Evolutionary conservation across 169 alveolate species (phyloP).

Genomic region (Besnoitia besnoiti): DNA sequence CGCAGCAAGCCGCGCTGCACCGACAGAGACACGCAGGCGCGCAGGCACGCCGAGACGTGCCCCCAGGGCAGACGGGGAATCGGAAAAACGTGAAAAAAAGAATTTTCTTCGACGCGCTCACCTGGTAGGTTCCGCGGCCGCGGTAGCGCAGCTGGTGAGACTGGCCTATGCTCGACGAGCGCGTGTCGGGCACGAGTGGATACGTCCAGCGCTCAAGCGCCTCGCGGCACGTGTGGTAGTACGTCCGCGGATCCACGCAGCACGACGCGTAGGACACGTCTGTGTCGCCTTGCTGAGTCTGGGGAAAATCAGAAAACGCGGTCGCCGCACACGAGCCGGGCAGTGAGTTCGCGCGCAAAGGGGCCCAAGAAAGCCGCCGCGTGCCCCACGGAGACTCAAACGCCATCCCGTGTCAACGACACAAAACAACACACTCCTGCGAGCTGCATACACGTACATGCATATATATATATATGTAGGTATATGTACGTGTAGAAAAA

Average conservation of each 20-base stretch:
- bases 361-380: not conserved
- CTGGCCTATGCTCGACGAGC: not conserved
- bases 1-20: too few relatives aligned
- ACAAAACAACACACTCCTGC: not conserved
- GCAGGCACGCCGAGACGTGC: too few relatives aligned
- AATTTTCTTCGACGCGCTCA: too few relatives aligned
- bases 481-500: not conserved
- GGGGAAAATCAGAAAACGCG: not conserved
- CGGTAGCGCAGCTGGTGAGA: conserved; percentile 23
- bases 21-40: too few relatives aligned
- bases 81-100: not conserved
- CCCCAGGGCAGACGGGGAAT: not conserved
- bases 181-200: conserved; percentile 9
- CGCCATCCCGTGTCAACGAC: not conserved
- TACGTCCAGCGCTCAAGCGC: conserved; percentile 6
- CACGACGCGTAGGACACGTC: not conserved
- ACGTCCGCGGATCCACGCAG: conserved; percentile 1
- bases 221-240: not conserved
- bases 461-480: not conserved
- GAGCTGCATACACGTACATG: not conserved
- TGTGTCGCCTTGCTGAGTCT: not conserved
- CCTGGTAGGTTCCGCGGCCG: conserved; percentile 38
- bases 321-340: too few relatives aligned
- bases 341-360: not conserved
- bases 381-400: not conserved